phyloP scores from a whole-genome alignment of 2,329 filamentous ascomycete species.

The Geosmithia flava region DNA sequence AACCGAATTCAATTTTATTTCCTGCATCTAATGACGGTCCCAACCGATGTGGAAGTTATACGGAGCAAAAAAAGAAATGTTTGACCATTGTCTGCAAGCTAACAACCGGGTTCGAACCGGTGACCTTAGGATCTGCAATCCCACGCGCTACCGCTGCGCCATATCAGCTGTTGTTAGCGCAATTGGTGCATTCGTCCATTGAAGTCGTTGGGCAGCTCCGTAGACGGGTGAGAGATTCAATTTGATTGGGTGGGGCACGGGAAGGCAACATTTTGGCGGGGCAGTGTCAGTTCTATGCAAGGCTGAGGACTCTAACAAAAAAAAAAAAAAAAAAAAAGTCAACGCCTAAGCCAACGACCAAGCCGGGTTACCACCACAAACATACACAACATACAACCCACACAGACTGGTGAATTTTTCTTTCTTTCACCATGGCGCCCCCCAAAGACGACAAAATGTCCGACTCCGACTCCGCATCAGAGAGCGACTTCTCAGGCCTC shows the following conservation, averaged over 20 bases:
- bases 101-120: no score
- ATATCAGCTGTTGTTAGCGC: no score
- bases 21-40: no score
- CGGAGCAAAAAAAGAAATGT: no score
- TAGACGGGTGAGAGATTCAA: neutral
- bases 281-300: conserved; percentile 10
- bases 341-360: neutral
- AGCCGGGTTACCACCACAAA: no score
- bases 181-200: no score
- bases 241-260: neutral
- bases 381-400: neutral
- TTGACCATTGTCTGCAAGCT: no score
- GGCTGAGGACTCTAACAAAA: conserved; percentile 10
- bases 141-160: no score
- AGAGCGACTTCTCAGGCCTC: conserved; percentile 14
- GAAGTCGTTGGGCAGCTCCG: neutral
- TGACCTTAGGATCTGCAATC: no score
- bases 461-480: conserved; percentile 12
- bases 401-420: no score
- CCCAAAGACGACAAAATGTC: conserved; percentile 14
- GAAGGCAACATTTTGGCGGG: conserved; percentile 3
- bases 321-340: conserved; percentile 3
- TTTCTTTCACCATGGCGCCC: conserved; percentile 19
- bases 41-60: no score
- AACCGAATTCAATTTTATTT: neutral